phyloP scores from a whole-genome alignment of 306 rosid genomes.

The Glycyrrhiza uralensis region DNA sequence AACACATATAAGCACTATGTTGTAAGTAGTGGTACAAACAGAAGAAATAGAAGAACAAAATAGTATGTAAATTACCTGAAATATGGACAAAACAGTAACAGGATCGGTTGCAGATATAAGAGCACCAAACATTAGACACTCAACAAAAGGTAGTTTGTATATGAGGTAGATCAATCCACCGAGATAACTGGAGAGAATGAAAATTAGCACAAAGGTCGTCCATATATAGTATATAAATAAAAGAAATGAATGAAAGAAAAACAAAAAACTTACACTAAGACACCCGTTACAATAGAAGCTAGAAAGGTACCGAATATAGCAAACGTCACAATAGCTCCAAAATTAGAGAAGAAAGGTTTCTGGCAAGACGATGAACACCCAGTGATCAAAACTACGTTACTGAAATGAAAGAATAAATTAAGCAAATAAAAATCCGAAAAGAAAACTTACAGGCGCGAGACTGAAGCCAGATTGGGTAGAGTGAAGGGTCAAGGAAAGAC shows the following conservation, averaged over 20 bases:
- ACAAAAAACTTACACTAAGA: conserved; percentile 81
- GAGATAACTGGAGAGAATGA: conserved; percentile 96
- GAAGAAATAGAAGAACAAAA: no score
- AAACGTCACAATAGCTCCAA: conserved; percentile 97
- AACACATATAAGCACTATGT: no score
- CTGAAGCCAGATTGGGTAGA: conserved; percentile 98
- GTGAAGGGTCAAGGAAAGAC: conserved; percentile 62
- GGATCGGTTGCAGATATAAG: conserved; percentile 99
- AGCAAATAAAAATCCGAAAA: neutral
- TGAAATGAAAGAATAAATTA: no score
- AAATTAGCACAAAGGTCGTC: no score
- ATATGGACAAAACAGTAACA: conserved; percentile 93
- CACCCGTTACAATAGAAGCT: conserved; percentile 87
- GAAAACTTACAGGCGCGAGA: conserved; percentile 83
- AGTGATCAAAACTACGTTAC: no score
- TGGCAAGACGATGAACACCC: no score
- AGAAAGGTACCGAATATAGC: conserved; percentile 87
- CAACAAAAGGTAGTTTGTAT: conserved; percentile 94
- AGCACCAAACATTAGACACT: conserved; percentile 98
- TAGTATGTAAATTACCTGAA: conserved; percentile 82
- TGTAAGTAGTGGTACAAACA: no score
- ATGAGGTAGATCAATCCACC: conserved; percentile 86
- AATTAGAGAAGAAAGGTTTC: conserved; percentile 98
- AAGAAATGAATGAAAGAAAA: no score
- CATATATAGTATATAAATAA: no score